These are phyloP conservation scores for Pelargonium cotyledonis DNA, from an alignment of 441 rosid genomes.

Conservation along the genomic window DNA sequence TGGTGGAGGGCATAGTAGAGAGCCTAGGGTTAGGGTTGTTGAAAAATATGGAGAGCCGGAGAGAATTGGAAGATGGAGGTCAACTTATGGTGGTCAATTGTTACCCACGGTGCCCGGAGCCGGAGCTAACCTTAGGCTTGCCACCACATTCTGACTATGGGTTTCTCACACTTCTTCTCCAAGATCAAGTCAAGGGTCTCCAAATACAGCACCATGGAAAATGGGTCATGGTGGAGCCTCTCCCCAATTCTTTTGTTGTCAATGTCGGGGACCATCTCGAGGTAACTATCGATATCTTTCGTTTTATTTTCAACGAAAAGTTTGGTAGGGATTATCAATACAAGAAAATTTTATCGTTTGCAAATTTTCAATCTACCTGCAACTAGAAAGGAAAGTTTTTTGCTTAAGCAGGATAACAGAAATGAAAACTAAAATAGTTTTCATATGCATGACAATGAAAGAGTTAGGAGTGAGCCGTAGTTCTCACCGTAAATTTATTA, in stretches of 20 bases:
- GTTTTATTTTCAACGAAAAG: too few relatives aligned
- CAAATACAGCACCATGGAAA: slow-evolving; percentile 46
- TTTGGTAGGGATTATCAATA: too few relatives aligned
- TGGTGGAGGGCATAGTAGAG: slow-evolving; percentile 63
- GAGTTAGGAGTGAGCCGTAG: too few relatives aligned
- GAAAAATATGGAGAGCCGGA: slow-evolving; percentile 22
- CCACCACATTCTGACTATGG: slow-evolving; percentile 94
- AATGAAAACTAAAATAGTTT: too few relatives aligned
- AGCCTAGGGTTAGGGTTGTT: slow-evolving; percentile 30
- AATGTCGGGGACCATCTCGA: slow-evolving; percentile 90
- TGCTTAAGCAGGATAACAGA: too few relatives aligned
- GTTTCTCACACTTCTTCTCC: slow-evolving; percentile 76
- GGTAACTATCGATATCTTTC: slow-evolving; percentile 28
- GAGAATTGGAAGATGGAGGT: slow-evolving; percentile 49
- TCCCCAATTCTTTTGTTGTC: slow-evolving; percentile 60
- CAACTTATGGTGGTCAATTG: slow-evolving; percentile 65
- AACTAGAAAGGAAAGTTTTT: too few relatives aligned
- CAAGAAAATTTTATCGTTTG: too few relatives aligned
- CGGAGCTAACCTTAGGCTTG: slow-evolving; percentile 76
- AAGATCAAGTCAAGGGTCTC: slow-evolving; percentile 68
- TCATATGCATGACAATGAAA: too few relatives aligned
- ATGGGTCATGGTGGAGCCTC: slow-evolving; percentile 74
- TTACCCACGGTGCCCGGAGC: slow-evolving; percentile 83
- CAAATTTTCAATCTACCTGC: too few relatives aligned
- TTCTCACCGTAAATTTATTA: too few relatives aligned